Base-by-base conservation (phyloP, 345 rosid genomes). In the Aurinia saxatilis region DNA sequence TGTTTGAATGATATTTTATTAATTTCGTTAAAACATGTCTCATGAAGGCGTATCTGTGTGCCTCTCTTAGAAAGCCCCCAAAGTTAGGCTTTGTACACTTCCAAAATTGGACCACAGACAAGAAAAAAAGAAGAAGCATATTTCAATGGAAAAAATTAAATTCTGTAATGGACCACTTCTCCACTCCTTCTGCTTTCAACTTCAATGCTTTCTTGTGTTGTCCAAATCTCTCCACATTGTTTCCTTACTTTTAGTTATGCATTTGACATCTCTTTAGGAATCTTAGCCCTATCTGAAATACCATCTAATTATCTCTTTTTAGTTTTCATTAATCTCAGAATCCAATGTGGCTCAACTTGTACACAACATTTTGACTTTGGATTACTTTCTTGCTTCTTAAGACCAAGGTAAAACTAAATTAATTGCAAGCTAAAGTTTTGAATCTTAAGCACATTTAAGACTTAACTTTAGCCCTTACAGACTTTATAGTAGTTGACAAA, bases 101-200 rank as follows among this genome's bases (percentile, higher is more conserved):
- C 70, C 34, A 63, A 55, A 57, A 40, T 8, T 48, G 75, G 75
- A 63, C 75, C 75, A 71, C 75, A 56, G 10, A 56, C 64, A 55
- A 6, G 10, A 46, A 25, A 17, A 17, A 21, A 31, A 56, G 37
- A 21, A 57, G 67, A 59, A 54, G 65, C 65, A 56, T 57, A n/a
- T 56, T 55, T 63, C 53, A 37, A 49, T 48, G 52, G 30, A 5
- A 71, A 5, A 71, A 56, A 71, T 56, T 71, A 49, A 71, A 56
- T 71, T 55, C 59, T 56, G 65, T 10, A 49, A 70, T 46, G 70
- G 70, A 63, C 70, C 70, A 71, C 73, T 69, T 69, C 68, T 61
- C 57, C 70, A 71, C 75, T 61, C 49, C n/a, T 19, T 68, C 60
- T 63, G 44, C 53, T 58, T 47, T 33, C 50, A 33, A 56, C 59